phyloP scores from a whole-genome alignment of 768 basidiomycete species.

The Guyanaporus albipodus region DNA sequence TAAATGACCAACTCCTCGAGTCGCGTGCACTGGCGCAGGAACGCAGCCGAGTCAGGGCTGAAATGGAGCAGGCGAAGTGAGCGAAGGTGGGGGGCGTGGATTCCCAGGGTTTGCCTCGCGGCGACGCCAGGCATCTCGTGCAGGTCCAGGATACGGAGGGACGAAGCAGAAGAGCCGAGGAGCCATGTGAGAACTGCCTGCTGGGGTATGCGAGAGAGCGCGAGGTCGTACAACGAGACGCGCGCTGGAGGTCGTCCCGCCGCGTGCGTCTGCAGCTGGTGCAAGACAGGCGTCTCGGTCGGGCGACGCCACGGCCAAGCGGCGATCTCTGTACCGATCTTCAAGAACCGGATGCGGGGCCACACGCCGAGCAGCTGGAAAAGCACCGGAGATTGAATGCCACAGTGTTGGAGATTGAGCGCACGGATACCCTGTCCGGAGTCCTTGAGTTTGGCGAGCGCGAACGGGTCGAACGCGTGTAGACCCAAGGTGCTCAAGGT shows the following conservation, averaged over 20 bases:
- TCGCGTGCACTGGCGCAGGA: constrained; percentile 34
- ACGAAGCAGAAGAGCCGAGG: constrained; percentile 31
- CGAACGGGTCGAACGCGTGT: constrained; percentile 27
- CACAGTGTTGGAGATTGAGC: constrained; percentile 31
- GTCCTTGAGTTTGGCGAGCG: constrained; percentile 24
- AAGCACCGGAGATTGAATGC: constrained; percentile 41
- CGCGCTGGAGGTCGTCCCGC: constrained; percentile 7
- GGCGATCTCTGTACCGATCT: constrained; percentile 36
- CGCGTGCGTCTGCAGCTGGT: not conserved
- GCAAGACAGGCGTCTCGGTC: constrained; percentile 11
- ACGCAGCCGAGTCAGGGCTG: constrained; percentile 28
- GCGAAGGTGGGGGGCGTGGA: constrained; percentile 34
- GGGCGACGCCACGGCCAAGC: constrained; percentile 30
- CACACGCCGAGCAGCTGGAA: constrained; percentile 41
- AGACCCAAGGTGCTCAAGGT: constrained; percentile 21
- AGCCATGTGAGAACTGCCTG: constrained; percentile 36
- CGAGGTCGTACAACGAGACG: constrained; percentile 39
- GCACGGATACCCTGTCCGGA: constrained; percentile 29
- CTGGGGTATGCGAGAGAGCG: constrained; percentile 33
- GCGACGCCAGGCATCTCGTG: constrained; percentile 32
- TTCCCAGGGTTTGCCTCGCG: constrained; percentile 24
- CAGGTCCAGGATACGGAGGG: constrained; percentile 40
- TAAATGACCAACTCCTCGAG: constrained; percentile 40
- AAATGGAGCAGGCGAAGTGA: constrained; percentile 42
- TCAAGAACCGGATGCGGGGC: constrained; percentile 36